These are phyloP conservation scores for Cercospora nicotianae DNA, from an alignment of 2,329 filamentous ascomycete species.

Conservation along the genomic window DNA sequence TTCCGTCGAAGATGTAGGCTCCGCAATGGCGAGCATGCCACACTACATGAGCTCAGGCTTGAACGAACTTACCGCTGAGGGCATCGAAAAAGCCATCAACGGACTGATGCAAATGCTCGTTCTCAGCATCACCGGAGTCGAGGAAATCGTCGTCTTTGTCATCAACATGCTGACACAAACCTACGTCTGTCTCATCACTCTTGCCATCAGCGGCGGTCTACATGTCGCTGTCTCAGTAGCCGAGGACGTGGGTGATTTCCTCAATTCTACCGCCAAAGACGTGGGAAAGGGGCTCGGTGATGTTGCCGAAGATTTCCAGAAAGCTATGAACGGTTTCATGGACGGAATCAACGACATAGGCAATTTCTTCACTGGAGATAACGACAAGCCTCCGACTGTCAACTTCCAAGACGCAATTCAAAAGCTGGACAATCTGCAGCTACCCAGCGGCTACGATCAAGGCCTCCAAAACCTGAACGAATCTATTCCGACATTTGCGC, in stretches of 20 bases:
- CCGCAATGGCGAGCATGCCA: slow-evolving; percentile 96
- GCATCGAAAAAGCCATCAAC: slow-evolving; percentile 76
- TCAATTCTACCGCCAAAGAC: slow-evolving; percentile 60
- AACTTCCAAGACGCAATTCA: slow-evolving; percentile 66
- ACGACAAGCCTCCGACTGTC: slow-evolving; percentile 53
- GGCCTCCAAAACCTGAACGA: slow-evolving; percentile 55
- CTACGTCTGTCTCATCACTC: slow-evolving; percentile 84
- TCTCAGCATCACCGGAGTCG: slow-evolving; percentile 77
- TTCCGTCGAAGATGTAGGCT: slow-evolving; percentile 88
- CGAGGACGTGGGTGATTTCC: slow-evolving; percentile 59
- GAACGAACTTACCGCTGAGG: slow-evolving; percentile 77
- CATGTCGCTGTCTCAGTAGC: slow-evolving; percentile 66
- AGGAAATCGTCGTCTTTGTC: slow-evolving; percentile 85
- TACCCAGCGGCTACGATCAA: slow-evolving; percentile 67
- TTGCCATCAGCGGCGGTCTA: slow-evolving; percentile 76
- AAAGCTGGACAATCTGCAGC: slow-evolving; percentile 67
- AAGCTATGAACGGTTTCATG: slow-evolving; percentile 59
- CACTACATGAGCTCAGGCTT: slow-evolving; percentile 88
- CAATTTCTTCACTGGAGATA: slow-evolving; percentile 43
- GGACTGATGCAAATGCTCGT: slow-evolving; percentile 77
- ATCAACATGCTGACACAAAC: slow-evolving; percentile 90
- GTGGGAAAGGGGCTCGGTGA: slow-evolving; percentile 60
- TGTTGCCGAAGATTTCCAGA: slow-evolving; percentile 43
- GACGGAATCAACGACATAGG: slow-evolving; percentile 49
- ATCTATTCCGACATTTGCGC: slow-evolving; percentile 40